Percentiles rank a stretch among this genome's conserved stretches.
Evolutionary conservation across 2,329 filamentous ascomycete species (phyloP).

Genomic region (Byssothecium circinans): DNA sequence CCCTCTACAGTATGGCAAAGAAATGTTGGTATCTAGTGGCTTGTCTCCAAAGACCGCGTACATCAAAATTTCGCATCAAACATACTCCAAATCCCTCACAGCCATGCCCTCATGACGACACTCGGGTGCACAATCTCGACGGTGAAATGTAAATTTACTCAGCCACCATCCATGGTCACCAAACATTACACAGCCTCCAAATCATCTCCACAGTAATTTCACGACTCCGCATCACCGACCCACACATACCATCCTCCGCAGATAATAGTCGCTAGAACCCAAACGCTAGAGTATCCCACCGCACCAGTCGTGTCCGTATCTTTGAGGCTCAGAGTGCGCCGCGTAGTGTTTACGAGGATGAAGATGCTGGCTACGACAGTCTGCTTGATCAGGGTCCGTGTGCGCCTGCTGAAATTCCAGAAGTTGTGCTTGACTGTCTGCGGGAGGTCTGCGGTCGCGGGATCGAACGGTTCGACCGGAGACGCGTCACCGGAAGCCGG

Average conservation of each 20-base stretch:
- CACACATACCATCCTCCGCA: constrained; percentile 61
- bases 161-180: background rate
- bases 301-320: constrained; percentile 73
- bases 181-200: background rate
- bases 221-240: constrained; percentile 45
- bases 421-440: constrained; percentile 74
- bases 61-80: background rate
- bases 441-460: constrained; percentile 63
- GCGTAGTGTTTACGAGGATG: constrained; percentile 57
- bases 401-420: constrained; percentile 71
- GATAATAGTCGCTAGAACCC: constrained; percentile 66
- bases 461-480: constrained; percentile 62
- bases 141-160: too few species aligned
- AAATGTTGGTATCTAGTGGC: constrained; percentile 7
- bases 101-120: too few species aligned
- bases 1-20: background rate
- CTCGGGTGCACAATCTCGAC: too few species aligned
- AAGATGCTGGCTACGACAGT: constrained; percentile 53
- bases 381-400: constrained; percentile 59
- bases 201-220: too few species aligned
- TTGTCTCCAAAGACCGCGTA: background rate
- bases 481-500: constrained; percentile 52
- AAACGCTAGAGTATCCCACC: constrained; percentile 70
- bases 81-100: too few species aligned
- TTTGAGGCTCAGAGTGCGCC: constrained; percentile 68